These are phyloP conservation scores for Quercus tomentella DNA, from an alignment of 331 rosid genomes.

Conservation along the genomic window DNA sequence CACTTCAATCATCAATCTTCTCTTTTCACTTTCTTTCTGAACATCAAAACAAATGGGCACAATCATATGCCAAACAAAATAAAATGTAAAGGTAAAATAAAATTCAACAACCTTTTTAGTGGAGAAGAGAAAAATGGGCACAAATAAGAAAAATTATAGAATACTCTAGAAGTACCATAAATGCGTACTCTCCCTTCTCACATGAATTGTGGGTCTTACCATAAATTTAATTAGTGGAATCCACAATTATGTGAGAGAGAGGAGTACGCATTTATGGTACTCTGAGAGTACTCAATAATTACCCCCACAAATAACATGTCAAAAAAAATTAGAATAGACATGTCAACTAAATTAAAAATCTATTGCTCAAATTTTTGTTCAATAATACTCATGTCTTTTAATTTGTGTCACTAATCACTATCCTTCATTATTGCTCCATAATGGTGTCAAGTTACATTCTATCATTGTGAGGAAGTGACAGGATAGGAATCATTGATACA, in stretches of 20 bases:
- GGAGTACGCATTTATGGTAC: accelerated
- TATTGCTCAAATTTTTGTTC: too few relatives aligned
- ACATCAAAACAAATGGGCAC: neutral
- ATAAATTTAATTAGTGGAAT: too few relatives aligned
- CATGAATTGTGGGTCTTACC: accelerated
- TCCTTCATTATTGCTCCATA: neutral
- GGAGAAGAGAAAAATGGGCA: too few relatives aligned
- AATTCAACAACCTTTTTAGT: too few relatives aligned
- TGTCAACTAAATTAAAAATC: too few relatives aligned
- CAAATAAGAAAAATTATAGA: too few relatives aligned
- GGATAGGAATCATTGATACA: conserved; percentile 1
- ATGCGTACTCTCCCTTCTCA: accelerated
- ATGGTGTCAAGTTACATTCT: neutral
- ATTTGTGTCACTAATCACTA: neutral
- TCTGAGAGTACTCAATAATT: too few relatives aligned
- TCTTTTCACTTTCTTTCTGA: neutral
- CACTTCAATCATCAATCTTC: too few relatives aligned
- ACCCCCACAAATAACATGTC: too few relatives aligned
- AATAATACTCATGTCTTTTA: neutral
- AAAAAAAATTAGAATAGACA: too few relatives aligned
- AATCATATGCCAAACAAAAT: too few relatives aligned
- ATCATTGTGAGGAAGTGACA: neutral
- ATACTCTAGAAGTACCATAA: accelerated
- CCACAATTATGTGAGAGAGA: accelerated
- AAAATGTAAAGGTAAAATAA: too few relatives aligned